Evolutionary conservation across 208 protist genomes (phyloP).

Genomic region (Hexamita inflata): DNA sequence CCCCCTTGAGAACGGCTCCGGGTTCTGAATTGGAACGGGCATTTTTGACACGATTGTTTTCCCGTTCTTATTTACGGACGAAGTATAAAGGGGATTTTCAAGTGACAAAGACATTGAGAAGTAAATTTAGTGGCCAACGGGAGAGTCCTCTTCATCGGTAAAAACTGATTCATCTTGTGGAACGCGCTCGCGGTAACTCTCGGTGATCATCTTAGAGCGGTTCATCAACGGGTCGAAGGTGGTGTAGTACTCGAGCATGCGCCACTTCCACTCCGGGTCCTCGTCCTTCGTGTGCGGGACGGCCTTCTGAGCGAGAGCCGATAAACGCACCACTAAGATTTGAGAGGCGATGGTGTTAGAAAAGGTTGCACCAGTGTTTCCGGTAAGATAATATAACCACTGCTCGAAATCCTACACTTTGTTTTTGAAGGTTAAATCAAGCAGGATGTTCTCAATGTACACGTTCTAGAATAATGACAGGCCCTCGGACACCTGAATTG

Average conservation of each 20-base stretch:
- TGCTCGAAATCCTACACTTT: slow-evolving; percentile 18
- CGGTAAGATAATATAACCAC: slow-evolving; percentile 19
- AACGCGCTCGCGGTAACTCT: background rate
- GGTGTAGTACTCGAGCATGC: slow-evolving; percentile 21
- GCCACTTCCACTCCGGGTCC: slow-evolving; percentile 11
- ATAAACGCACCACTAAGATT: slow-evolving; percentile 1
- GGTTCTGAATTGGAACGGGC: background rate
- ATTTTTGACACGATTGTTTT: background rate
- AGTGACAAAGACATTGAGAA: background rate
- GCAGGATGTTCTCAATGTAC: slow-evolving; percentile 22
- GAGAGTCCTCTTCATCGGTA: slow-evolving; percentile 13
- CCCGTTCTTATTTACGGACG: background rate
- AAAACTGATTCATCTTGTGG: background rate
- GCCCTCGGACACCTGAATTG: slow-evolving; percentile 2
- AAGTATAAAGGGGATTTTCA: background rate
- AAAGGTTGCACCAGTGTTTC: background rate
- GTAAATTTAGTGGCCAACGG: slow-evolving; percentile 6
- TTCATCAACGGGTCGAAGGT: slow-evolving; percentile 10
- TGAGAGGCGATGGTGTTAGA: slow-evolving; percentile 16
- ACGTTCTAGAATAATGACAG: slow-evolving; percentile 5
- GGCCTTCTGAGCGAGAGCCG: background rate
- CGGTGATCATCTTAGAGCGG: background rate
- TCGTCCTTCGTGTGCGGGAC: background rate
- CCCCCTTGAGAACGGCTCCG: background rate
- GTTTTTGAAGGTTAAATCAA: background rate